These are phyloP conservation scores for Chlorokybus atmophyticus DNA, from an alignment of 139 green algal genomes.

Conservation along the genomic window DNA sequence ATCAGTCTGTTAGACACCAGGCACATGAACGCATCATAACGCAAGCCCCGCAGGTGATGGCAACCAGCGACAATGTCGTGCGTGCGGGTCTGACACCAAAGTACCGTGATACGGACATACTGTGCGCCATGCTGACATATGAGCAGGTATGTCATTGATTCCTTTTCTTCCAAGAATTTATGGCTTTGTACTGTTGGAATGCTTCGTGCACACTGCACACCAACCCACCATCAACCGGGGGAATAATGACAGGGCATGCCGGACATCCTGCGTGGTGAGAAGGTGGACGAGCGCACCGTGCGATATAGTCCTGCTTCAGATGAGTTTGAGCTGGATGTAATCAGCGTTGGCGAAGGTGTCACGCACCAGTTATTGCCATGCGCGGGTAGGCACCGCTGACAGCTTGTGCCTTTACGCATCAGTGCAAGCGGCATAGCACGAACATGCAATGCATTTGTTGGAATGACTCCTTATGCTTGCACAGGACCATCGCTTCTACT, in stretches of 20 bases:
- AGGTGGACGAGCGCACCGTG: conserved; percentile 21
- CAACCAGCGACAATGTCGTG: conserved; percentile 91
- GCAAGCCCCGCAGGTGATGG: conserved; percentile 78
- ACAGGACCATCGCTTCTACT: neutral
- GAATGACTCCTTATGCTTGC: neutral
- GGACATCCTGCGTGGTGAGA: conserved; percentile 22
- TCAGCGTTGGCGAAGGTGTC: conserved; percentile 8
- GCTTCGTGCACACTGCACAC: neutral
- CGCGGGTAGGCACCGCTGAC: conserved; percentile 23
- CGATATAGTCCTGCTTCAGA: conserved; percentile 75
- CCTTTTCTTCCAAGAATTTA: neutral
- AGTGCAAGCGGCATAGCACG: neutral
- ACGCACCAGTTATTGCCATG: conserved; percentile 4
- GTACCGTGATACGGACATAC: conserved; percentile 55
- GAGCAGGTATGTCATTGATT: conserved; percentile 25
- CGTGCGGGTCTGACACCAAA: conserved; percentile 92
- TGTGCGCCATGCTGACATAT: conserved; percentile 87
- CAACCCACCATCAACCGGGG: conserved; percentile 23
- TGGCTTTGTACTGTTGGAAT: neutral
- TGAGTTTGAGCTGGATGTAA: conserved; percentile 65
- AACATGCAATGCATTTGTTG: neutral
- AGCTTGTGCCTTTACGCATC: conserved; percentile 6
- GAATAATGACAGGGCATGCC: conserved; percentile 28
- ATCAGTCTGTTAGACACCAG: neutral
- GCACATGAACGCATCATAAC: neutral